Evolutionary conservation across 306 rosid genomes (phyloP), one percentile per base, ranked within the genome.

Genomic region (Pachyrhizus erosus): DNA sequence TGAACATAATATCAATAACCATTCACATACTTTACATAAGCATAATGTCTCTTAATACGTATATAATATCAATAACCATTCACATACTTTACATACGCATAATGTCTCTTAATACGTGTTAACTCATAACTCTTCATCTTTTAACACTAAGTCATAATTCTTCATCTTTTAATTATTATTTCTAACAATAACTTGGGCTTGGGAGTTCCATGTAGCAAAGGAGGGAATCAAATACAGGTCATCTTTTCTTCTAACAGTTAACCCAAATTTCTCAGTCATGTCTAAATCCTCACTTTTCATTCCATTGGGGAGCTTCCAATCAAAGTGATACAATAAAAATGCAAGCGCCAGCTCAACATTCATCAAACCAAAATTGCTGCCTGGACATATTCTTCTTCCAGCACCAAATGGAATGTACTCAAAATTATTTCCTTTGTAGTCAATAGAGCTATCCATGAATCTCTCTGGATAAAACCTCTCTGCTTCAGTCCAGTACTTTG

Each of bases 351-450:
- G 0, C 55, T 83, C 86, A 43, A 83, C 76, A 33, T 24, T 57
- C 0, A 66, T 13, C 5, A 83, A 45, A 61, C 73, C 82, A 15
- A 69, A 70, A 9, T 46, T 45, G 23, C 11, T 76, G 0, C 82
- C 82, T 1, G 82, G 82, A 14, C 86, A 76, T 31, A 83, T 69
- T 76, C 86, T 87, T 73, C 83, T 87, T 61, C 88, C 85, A 23
- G 84, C 86, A 17, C 88, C 90, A 37, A 87, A 87, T 31, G 87
- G 87, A 48, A 84, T 84, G 78, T 45, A 84, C 73, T 84, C 78
- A 68, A 84, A 84, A 14, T 67, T 57, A 24, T 13, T 9, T 0
- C 81, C 87, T 34, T 74, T 84, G 42, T 67, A 80, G 9, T 80
- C 82, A 57, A 57, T 14, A 3, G 69, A 55, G 18, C 74, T 67